Base-by-base conservation (phyloP, 331 rosid species). In the Acacia pycnantha region DNA sequence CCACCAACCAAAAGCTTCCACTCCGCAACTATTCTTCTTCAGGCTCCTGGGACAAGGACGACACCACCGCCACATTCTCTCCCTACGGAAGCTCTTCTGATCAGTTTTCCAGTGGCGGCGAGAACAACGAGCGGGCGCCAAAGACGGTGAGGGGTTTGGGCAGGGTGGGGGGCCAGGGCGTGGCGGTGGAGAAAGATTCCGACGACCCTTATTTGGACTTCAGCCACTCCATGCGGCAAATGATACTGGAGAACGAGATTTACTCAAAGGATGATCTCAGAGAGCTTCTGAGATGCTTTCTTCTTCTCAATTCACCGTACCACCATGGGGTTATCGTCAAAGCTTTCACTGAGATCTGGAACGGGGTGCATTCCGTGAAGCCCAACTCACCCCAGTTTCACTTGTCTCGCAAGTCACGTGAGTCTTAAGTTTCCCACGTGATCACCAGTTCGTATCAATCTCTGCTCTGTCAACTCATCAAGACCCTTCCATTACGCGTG, bases 271-370 rank as follows among this genome's bases (percentile, higher is more conserved):
- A 94, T 1, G 98, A 92, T 29, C 91, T 96, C 8, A 81, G 90
- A 11, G 90, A 92, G 84, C 97, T 96, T 78, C 89, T 96, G 53
- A 89, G 86, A 68, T 94, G 97, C 21, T 96, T 96, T 85, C 86
- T 96, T 85, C 94, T 89, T 87, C 90, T 96, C 26, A 96, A 96
- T 74, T 81, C 97, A 0, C 95, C 99, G 0, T 88, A 86, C 67
- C 92, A 94, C 74, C 99, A 96, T 73, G 97, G 92, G 16, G 90
- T 90, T 35, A 96, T 96, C 0, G 88, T 96, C 24, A 83, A 92
- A 68, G 99, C 94, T 73, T 96, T 96, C 84, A 90, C 97, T 54
- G 99, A 96, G 87, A 94, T 96, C 88, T 96, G 99, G 97, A 90
- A 96, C 43, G 92, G 92, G 8, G 94, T 92, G 5, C 91, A 85